Base-by-base conservation (phyloP, 139 green algal genomes). In the Raphidocelis subcapitata region DNA sequence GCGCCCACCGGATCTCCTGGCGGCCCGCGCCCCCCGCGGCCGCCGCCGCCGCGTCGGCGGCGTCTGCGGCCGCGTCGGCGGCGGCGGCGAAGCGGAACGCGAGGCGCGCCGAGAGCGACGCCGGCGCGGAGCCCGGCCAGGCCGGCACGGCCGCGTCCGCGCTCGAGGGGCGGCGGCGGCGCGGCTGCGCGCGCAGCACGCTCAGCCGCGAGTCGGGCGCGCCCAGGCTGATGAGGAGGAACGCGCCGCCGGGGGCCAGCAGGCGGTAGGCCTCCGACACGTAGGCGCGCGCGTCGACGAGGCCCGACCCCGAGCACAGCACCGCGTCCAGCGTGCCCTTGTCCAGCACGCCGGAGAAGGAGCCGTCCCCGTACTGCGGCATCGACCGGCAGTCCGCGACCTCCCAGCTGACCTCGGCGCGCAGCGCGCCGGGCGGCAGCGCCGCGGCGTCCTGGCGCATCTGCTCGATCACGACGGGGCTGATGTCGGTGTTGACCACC, bases 171-270 rank as follows among this genome's bases (percentile, higher is more conserved):
- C 41, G 41, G 8, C 41, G 8, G 41, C 41, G 41, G 41, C 41
- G 41, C 20, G 51, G 55, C 44, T 68, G 44, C 61, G 65, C 23
- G 32, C 69, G 36, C 44, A 82, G 49, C 1, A 66, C 35, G 10
- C 56, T 57, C 33, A 79, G n/a, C 1, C 77, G 70, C 2, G 77
- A 57, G 10, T 47, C 28, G 21, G 77, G 77, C 47, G 67, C 44
- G 1, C 71, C 77, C 16, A 82, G 66, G 49, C 65, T 75, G 65
- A 82, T 79, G 23, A 82, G 77, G 47, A 82, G 59, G 65, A 82
- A 82, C 0, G 36, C 44, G 29, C 77, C 77, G 16, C 77, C 77
- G 35, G 77, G 77, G 49, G 46, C 41, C 35, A 82, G 65, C 57
- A 82, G 41, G 36, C 77, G 60, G 51, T 73, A 31, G 24, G 78